Base-by-base conservation (phyloP, 805 yeast genomes). In the Kazachstania bromeliacearum region DNA sequence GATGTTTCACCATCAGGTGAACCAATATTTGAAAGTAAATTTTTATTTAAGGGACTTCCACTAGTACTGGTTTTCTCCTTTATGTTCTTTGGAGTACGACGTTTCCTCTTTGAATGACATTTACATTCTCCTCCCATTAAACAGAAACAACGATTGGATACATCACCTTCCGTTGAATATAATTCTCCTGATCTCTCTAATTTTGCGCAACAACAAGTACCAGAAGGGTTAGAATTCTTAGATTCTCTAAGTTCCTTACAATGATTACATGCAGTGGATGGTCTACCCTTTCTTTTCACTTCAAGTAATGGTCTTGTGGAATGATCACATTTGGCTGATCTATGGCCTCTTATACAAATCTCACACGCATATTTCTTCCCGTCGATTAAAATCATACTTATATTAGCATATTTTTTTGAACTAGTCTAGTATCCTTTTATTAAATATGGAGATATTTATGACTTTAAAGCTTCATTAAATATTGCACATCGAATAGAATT, bases 311-410 rank as follows among this genome's bases (percentile, higher is more conserved):
- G 92, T 53, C 85, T 84, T 47, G 92, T 95, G 0, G 87, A 75
- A 57, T 89, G 98, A 28, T 79, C 76, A 60, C 98, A 89, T 2
- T 92, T 75, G 2, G 96, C 82, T 30, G 87, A 96, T 34, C 97
- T 67, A 54, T 89, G 98, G 31, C 98, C 98, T 40, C 97, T 70
- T 33, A 89, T 88, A 60, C 98, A 89, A 42, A 95, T 65, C 45
- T 85, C 94, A 58, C 98, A 89, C 40, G 98, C 97, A 61, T 87
- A 89, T 57, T 92, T 89, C 44, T 81, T 79, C 28, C 96, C 96
- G 50, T 87, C 83, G 36, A 87, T 77, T 34, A 84, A 66, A 37
- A 89, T 95, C 96, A 88, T 89, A 5, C 5, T 42, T 16, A 4
- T 17, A 19, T 18, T n/a, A n/a, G n/a, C n/a, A n/a, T n/a, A n/a